Evolutionary conservation across 768 basidiomycete species (phyloP), one percentile per base, ranked within the genome.

Genomic region (Amanita brunnescens): DNA sequence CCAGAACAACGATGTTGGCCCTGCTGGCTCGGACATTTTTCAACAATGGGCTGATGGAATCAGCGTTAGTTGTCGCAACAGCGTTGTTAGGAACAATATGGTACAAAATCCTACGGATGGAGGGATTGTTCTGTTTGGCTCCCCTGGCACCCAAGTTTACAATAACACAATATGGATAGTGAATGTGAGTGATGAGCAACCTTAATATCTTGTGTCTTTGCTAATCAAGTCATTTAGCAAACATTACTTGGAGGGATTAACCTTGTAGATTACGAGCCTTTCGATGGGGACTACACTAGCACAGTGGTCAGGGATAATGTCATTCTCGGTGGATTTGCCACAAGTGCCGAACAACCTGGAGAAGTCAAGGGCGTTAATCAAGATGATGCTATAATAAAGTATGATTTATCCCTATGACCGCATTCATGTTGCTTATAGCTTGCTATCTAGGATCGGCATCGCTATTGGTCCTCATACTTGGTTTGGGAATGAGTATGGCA

Each of bases 21-120:
- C 88, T 2, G 83, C 84, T 54, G 87, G 88, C 7, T 68, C 68
- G 1, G 81, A 85, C 52, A 54, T 57, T 3, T 86, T 77, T 59
- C 77, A 81, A 55, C 67, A 87, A 62, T 91, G 88, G 88, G 86
- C 88, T 1, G 88, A 90, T 60, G 88, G 88, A 5, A 83, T 91
- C 58, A 87, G 85, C 57, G 63, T 89, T 47, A 79, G 79, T 55
- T 91, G 87, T 61, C 67, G 64, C 54, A 79, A 82, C 61, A 73
- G 76, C 54, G 54, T 78, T 33, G 70, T 90, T 29, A 76, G 73
- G 55, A 80, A 84, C 55, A 91, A 90, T 64, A 73, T 80, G 70
- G 67, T 91, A 41, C 72, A 79, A 56, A 80, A 79, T 50, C 75
- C 88, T 7, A 90, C 88, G 0, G 88, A 90, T 57, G 88, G 88